Evolutionary conservation across 176 grass and related monocot genomes (phyloP).

Genomic region (Aechmea fasciata): DNA sequence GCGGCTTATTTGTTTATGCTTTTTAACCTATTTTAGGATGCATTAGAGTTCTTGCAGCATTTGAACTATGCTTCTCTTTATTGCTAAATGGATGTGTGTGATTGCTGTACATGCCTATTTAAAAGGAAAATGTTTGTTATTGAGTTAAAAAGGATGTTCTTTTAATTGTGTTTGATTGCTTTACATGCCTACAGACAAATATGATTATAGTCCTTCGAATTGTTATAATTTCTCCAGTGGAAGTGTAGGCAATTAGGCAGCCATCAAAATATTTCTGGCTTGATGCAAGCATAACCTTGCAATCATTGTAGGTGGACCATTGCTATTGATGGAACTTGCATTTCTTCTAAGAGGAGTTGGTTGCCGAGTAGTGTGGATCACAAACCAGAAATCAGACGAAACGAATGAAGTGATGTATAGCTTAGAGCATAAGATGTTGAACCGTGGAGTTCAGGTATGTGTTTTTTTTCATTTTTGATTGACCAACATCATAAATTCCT

Average conservation of each 20-base stretch:
- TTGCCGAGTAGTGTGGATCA: constrained; percentile 78
- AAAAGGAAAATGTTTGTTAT: too few relatives aligned
- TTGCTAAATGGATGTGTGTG: too few relatives aligned
- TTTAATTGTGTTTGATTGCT: too few relatives aligned
- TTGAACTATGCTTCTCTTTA: too few relatives aligned
- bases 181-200: too few relatives aligned
- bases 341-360: constrained; percentile 68
- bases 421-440: constrained; percentile 90
- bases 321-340: constrained; percentile 85
- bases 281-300: not conserved
- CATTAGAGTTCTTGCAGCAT: too few relatives aligned
- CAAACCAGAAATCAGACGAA: constrained; percentile 68
- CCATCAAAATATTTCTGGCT: not conserved
- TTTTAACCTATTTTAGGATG: too few relatives aligned
- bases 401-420: constrained; percentile 57
- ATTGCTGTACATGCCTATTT: too few relatives aligned
- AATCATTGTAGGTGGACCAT: constrained; percentile 63
- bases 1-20: too few relatives aligned
- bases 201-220: too few relatives aligned
- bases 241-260: not conserved
- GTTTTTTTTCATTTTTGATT: not conserved
- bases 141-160: too few relatives aligned
- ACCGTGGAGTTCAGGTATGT: constrained; percentile 63
- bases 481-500: not conserved
- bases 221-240: not conserved